Evolutionary conservation across 202 grass and related monocot species (phyloP).

Genomic region (Cymbopogon flexuosus): DNA sequence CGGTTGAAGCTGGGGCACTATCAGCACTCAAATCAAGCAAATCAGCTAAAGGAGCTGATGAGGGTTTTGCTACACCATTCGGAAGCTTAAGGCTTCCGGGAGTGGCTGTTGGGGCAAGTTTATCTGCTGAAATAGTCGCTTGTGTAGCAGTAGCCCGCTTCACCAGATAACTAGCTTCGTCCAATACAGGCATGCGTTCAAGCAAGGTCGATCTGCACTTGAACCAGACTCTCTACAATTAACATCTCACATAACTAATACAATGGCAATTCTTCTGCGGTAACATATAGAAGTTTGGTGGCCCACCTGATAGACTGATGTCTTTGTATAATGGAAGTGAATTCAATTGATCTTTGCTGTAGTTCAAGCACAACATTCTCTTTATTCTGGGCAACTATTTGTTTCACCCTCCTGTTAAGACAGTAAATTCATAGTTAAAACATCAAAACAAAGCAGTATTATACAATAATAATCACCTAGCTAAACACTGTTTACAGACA

Average conservation of each 20-base stretch:
- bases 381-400: conserved; percentile 73
- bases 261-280: not conserved
- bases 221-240: conserved; percentile 9
- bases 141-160: conserved; percentile 65
- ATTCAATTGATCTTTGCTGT: conserved; percentile 98
- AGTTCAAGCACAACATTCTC: conserved; percentile 83
- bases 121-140: conserved; percentile 50
- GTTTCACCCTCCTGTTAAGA: conserved; percentile 72
- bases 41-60: conserved; percentile 55
- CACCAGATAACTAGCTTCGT: conserved; percentile 74
- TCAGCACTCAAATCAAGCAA: conserved; percentile 86
- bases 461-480: not conserved
- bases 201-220: conserved; percentile 79
- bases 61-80: conserved; percentile 78
- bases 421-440: conserved; percentile 23
- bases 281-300: conserved; percentile 17
- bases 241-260: conserved; percentile 17
- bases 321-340: conserved; percentile 89
- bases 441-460: conserved; percentile 26
- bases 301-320: conserved; percentile 80
- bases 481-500: conserved; percentile 19
- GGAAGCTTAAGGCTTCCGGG: conserved; percentile 65
- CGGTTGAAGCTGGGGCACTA: conserved; percentile 31
- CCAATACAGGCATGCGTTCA: conserved; percentile 92
- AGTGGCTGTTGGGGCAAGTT: conserved; percentile 33